phyloP scores from a whole-genome alignment of 2,329 filamentous ascomycete species.

The Kalmusia sp. region DNA sequence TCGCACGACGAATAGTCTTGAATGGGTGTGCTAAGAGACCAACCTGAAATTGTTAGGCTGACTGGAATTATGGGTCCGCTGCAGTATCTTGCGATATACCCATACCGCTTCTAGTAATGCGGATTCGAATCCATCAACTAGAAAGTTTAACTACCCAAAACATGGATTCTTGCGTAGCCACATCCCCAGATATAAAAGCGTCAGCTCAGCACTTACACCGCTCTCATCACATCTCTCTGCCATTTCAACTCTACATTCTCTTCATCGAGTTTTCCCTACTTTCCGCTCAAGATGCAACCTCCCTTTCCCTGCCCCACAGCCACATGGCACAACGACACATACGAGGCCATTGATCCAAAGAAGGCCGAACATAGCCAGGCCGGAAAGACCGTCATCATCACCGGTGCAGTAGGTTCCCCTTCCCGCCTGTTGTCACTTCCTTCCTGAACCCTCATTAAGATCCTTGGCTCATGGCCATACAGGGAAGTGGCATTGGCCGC shows the following conservation, averaged over 20 bases:
- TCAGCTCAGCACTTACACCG: neutral
- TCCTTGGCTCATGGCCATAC: neutral
- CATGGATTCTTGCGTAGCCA: too few relatives aligned
- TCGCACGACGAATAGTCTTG: too few relatives aligned
- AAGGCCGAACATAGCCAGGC: slow-evolving; percentile 15
- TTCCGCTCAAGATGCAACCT: slow-evolving; percentile 9
- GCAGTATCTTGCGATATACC: too few relatives aligned
- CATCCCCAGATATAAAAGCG: neutral
- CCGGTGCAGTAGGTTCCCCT: slow-evolving; percentile 20
- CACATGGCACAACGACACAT: slow-evolving; percentile 14
- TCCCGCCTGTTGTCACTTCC: neutral
- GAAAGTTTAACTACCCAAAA: too few relatives aligned
- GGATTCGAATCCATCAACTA: too few relatives aligned
- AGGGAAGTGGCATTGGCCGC: slow-evolving; percentile 53
- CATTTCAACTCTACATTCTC: too few relatives aligned
- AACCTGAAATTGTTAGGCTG: too few relatives aligned
- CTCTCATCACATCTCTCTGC: too few relatives aligned
- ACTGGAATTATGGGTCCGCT: too few relatives aligned
- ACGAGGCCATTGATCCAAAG: slow-evolving; percentile 20
- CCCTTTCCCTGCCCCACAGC: slow-evolving; percentile 13
- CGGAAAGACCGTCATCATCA: slow-evolving; percentile 28
- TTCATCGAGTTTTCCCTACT: neutral
- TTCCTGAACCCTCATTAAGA: too few relatives aligned
- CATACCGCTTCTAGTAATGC: too few relatives aligned
- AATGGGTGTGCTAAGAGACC: too few relatives aligned